Percentiles rank a stretch among this genome's conserved stretches.
phyloP scores from a whole-genome alignment of 116 monocot genomes.

The Cymodocea nodosa region DNA sequence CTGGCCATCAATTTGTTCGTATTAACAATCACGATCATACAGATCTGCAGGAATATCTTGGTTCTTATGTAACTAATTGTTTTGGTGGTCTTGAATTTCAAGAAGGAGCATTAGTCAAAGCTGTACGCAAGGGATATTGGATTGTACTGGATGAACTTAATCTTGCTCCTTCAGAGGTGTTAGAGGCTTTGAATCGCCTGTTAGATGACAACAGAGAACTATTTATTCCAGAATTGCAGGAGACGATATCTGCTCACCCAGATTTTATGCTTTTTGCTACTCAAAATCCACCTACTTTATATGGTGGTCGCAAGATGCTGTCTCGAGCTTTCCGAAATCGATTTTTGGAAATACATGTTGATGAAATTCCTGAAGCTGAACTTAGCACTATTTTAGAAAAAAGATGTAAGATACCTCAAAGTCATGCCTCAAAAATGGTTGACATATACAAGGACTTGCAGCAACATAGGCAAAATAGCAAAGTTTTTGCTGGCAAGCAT shows the following conservation, averaged over 20 bases:
- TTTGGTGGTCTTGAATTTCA: slow-evolving; percentile 75
- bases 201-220: slow-evolving; percentile 94
- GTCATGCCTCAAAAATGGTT: slow-evolving; percentile 78
- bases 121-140: slow-evolving; percentile 91
- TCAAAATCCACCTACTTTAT: slow-evolving; percentile 83
- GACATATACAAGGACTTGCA: slow-evolving; percentile 91
- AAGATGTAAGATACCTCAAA: slow-evolving; percentile 60
- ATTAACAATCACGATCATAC: slow-evolving; percentile 99
- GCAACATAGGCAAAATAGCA: slow-evolving; percentile 85
- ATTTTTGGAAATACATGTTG: slow-evolving; percentile 91
- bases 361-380: slow-evolving; percentile 98
- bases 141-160: slow-evolving; percentile 96
- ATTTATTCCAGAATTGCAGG: slow-evolving; percentile 90
- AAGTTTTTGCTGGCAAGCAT: slow-evolving; percentile 95
- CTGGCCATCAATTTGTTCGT: slow-evolving; percentile 89
- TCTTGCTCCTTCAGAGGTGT: slow-evolving; percentile 94
- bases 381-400: slow-evolving; percentile 53
- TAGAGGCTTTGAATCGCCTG: slow-evolving; percentile 86
- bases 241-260: slow-evolving; percentile 71
- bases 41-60: slow-evolving; percentile 96
- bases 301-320: slow-evolving; percentile 92
- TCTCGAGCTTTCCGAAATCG: slow-evolving; percentile 97
- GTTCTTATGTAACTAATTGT: slow-evolving; percentile 71
- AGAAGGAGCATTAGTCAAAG: slow-evolving; percentile 86
- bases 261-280: slow-evolving; percentile 98